Evolutionary conservation across 1,284 basidiomycete species (phyloP).

Genomic region (Inonotus hispidus): DNA sequence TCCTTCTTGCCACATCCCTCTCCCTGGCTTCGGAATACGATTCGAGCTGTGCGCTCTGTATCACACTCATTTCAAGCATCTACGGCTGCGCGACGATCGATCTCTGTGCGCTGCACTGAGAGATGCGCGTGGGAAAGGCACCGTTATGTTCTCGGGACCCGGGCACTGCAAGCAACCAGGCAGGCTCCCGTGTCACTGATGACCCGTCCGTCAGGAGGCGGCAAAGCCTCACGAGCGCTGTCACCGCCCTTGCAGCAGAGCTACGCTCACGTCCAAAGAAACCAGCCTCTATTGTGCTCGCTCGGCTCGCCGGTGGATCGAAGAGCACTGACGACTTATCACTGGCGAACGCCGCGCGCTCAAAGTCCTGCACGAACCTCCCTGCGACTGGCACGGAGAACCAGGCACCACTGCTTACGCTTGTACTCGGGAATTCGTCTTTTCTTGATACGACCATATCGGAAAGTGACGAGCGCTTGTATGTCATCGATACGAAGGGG

Average conservation of each 20-base stretch:
- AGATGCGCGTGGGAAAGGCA: neutral
- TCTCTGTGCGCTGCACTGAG: neutral
- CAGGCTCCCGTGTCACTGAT: neutral
- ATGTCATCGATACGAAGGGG: conserved; percentile 54
- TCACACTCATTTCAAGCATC: neutral
- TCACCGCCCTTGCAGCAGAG: conserved; percentile 10
- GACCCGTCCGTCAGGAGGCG: conserved; percentile 4
- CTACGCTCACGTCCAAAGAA: conserved; percentile 3
- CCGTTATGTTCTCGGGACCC: neutral
- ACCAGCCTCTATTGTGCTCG: neutral
- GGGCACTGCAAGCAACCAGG: neutral
- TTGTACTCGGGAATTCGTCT: conserved; percentile 55
- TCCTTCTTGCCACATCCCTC: neutral
- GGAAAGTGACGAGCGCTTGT: conserved; percentile 49
- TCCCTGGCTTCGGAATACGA: neutral
- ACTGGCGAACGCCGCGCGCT: neutral
- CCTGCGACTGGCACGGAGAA: neutral
- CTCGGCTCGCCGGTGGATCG: neutral
- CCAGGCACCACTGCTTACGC: conserved; percentile 37
- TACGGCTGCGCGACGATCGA: neutral
- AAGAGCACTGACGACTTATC: conserved; percentile 9
- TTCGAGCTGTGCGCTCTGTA: neutral
- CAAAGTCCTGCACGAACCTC: conserved; percentile 13
- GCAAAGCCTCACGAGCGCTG: conserved; percentile 11
- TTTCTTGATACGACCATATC: conserved; percentile 60